Conservation (phyloP, 169 alveolate genomes). For the Babesia sp. region DNA sequence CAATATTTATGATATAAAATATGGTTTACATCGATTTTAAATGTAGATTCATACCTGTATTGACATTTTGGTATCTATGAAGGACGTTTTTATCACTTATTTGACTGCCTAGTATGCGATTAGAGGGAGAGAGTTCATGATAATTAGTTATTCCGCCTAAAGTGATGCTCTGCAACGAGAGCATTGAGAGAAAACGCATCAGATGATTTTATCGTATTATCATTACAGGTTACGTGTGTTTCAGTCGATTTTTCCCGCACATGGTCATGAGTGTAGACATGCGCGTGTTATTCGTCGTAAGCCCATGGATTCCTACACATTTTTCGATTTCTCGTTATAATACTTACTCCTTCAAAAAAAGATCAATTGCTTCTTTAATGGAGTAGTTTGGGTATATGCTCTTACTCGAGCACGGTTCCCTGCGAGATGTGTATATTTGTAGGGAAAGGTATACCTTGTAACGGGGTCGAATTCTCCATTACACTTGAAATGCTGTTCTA, state of each 20-base stretch:
- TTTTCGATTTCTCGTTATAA: neutral
- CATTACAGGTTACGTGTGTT: too few relatives aligned
- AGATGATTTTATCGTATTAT: neutral
- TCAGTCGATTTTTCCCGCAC: too few relatives aligned
- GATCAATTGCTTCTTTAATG: conserved; percentile 78
- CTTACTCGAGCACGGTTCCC: conserved; percentile 68
- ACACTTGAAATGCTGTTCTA: conserved; percentile 77
- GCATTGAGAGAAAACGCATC: neutral
- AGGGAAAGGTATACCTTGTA: conserved; percentile 68
- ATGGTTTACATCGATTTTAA: too few relatives aligned
- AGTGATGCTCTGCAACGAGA: neutral
- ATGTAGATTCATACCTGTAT: too few relatives aligned
- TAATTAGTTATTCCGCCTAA: conserved; percentile 1
- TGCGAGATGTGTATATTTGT: neutral
- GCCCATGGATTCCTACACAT: conserved; percentile 67
- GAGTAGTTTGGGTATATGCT: conserved; percentile 79
- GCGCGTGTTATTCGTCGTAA: conserved; percentile 47
- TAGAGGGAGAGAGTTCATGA: too few relatives aligned
- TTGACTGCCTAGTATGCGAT: neutral
- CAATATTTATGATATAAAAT: too few relatives aligned
- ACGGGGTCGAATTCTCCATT: conserved; percentile 84
- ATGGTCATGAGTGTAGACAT: too few relatives aligned
- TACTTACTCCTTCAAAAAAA: conserved; percentile 71
- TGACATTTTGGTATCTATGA: neutral
- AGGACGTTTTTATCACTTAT: neutral